Evolutionary conservation across 2,329 filamentous ascomycete species (phyloP).

Genomic region (Aspergillus ustus): DNA sequence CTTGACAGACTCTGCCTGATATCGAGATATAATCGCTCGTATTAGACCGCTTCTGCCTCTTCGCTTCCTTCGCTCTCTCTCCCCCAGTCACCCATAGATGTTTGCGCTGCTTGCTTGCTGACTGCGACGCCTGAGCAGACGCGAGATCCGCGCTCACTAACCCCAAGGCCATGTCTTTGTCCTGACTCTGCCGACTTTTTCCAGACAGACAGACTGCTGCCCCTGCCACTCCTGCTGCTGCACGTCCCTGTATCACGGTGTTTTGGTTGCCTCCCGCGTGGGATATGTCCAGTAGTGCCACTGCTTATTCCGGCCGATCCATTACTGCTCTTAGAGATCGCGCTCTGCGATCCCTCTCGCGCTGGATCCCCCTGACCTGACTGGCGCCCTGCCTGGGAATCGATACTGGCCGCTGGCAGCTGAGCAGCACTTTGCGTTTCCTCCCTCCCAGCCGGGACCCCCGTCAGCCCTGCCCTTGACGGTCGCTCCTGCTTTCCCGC

Average conservation of each 20-base stretch:
- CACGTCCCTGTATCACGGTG: background rate
- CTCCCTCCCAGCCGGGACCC: slow-evolving; percentile 26
- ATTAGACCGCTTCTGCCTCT: slow-evolving; percentile 10
- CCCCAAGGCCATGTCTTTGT: slow-evolving; percentile 15
- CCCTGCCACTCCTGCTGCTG: background rate
- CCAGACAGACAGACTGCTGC: background rate
- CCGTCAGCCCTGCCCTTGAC: background rate
- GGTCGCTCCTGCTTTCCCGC: slow-evolving; percentile 34
- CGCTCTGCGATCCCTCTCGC: slow-evolving; percentile 43
- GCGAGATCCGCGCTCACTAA: background rate
- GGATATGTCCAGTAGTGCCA: slow-evolving; percentile 6
- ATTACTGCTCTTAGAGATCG: slow-evolving; percentile 27
- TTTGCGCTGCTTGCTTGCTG: background rate
- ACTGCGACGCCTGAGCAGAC: background rate
- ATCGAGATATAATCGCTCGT: background rate
- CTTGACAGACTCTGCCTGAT: background rate
- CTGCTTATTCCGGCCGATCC: background rate
- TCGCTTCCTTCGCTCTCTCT: background rate
- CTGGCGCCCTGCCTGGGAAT: slow-evolving; percentile 53
- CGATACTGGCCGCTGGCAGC: slow-evolving; percentile 52
- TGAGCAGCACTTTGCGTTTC: slow-evolving; percentile 38
- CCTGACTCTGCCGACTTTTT: slow-evolving; percentile 4
- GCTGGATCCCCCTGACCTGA: slow-evolving; percentile 55
- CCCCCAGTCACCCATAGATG: background rate
- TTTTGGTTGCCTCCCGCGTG: background rate